Percentiles rank a stretch among this genome's conserved stretches.
Evolutionary conservation across 495 filamentous ascomycete genomes (phyloP).

Genomic region (Podospora didyma): DNA sequence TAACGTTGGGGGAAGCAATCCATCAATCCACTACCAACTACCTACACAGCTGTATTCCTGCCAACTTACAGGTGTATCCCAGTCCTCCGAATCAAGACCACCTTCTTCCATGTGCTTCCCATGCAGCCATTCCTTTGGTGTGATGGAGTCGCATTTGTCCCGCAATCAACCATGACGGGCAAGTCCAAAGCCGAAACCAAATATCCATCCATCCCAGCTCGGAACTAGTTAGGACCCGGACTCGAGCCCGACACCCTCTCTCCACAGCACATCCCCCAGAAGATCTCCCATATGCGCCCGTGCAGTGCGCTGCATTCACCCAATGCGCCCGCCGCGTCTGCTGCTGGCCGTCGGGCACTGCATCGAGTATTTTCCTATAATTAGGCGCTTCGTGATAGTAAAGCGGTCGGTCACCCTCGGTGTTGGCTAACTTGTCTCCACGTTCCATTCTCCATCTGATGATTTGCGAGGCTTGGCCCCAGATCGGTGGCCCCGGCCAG

Average conservation of each 20-base stretch:
- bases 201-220: slow-evolving; percentile 4
- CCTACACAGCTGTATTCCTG: too few relatives aligned
- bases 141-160: background rate
- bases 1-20: background rate
- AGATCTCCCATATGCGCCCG: slow-evolving; percentile 18
- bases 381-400: slow-evolving; percentile 22
- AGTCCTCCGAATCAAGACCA: too few relatives aligned
- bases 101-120: too few relatives aligned
- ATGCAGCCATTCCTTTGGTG: too few relatives aligned
- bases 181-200: background rate
- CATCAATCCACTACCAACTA: too few relatives aligned
- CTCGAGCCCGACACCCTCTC: slow-evolving; percentile 2
- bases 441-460: slow-evolving; percentile 18
- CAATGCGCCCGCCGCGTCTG: background rate
- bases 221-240: slow-evolving; percentile 13
- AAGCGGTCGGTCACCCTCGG: slow-evolving; percentile 8
- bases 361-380: slow-evolving; percentile 27
- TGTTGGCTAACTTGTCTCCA: slow-evolving; percentile 26
- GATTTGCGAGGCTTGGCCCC: slow-evolving; percentile 18
- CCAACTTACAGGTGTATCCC: too few relatives aligned
- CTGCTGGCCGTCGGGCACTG: slow-evolving; percentile 29
- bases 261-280: slow-evolving; percentile 21
- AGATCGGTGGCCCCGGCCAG: slow-evolving; percentile 23
- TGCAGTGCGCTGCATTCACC: slow-evolving; percentile 5
- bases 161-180: background rate